A percentile compares a stretch with the other conserved stretches of the same genome.
Conservation (phyloP, 2,329 filamentous ascomycete genomes). For the Neofusicoccum ribis region DNA sequence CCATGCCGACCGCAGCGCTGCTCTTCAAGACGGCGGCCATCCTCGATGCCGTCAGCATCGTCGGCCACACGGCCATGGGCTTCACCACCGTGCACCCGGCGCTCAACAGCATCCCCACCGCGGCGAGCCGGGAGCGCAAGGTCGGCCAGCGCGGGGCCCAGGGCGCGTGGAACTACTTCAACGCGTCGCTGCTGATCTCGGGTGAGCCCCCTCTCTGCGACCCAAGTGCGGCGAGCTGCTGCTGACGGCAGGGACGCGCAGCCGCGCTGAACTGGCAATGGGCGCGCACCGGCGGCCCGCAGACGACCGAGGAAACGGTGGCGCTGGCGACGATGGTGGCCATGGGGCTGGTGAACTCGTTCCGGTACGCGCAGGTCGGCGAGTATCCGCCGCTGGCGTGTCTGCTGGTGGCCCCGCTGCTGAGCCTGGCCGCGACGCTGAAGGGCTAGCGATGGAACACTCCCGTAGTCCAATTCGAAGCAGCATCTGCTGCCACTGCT, state of each 20-base stretch:
- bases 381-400: slow-evolving; percentile 1
- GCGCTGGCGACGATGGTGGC: neutral
- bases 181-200: neutral
- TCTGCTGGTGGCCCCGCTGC: neutral
- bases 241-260: neutral
- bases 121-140: neutral
- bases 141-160: slow-evolving; percentile 1
- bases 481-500: too few species aligned
- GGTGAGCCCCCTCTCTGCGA: neutral
- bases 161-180: slow-evolving; percentile 5
- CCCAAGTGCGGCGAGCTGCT: neutral
- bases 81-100: slow-evolving; percentile 6
- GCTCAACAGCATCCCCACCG: neutral
- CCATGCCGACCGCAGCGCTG: neutral
- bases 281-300: slow-evolving; percentile 10
- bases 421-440: neutral
- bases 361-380: neutral
- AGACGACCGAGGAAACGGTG: neutral
- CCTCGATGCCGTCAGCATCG: neutral
- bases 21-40: slow-evolving; percentile 11
- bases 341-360: neutral
- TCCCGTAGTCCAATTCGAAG: too few species aligned
- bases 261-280: slow-evolving; percentile 14
- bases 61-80: slow-evolving; percentile 1
- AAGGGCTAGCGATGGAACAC: neutral